Conservation (phyloP, 768 basidiomycete genomes). For the Coprinellus micaceus region DNA sequence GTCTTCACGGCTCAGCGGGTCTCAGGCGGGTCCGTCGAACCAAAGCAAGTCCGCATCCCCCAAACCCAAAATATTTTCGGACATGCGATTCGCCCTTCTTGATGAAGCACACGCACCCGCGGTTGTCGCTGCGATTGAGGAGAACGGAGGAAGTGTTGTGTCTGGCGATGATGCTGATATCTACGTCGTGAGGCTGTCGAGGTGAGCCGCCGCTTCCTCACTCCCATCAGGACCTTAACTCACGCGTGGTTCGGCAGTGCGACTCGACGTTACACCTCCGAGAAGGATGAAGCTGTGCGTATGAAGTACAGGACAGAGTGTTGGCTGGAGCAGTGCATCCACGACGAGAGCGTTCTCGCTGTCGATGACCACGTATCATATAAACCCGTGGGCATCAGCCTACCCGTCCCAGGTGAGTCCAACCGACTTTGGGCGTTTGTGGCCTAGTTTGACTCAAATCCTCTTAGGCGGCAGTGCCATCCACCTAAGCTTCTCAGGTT, state of each 20-base stretch:
- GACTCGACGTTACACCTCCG: slow-evolving; percentile 60
- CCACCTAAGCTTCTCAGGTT: slow-evolving; percentile 67
- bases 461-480: slow-evolving; percentile 52
- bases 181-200: slow-evolving; percentile 69
- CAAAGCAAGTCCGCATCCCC: slow-evolving; percentile 3
- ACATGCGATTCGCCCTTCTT: slow-evolving; percentile 52
- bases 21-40: not conserved
- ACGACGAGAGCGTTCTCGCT: slow-evolving; percentile 65
- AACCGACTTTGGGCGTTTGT: not conserved
- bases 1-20: slow-evolving; percentile 3
- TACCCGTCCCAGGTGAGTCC: slow-evolving; percentile 56
- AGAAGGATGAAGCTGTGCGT: slow-evolving; percentile 43
- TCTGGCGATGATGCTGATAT: slow-evolving; percentile 45
- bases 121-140: slow-evolving; percentile 60
- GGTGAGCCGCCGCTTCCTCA: slow-evolving; percentile 37
- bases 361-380: slow-evolving; percentile 70
- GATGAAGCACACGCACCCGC: slow-evolving; percentile 62
- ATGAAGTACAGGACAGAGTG: slow-evolving; percentile 81
- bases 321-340: slow-evolving; percentile 87
- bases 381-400: slow-evolving; percentile 53
- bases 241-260: slow-evolving; percentile 47
- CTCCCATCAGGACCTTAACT: not conserved
- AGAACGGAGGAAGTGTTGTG: slow-evolving; percentile 51
- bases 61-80: slow-evolving; percentile 44
- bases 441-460: not conserved